A percentile compares a stretch with the other conserved stretches of the same genome.
phyloP scores from a whole-genome alignment of 169 alveolate species.

The Babesia bigemina region DNA sequence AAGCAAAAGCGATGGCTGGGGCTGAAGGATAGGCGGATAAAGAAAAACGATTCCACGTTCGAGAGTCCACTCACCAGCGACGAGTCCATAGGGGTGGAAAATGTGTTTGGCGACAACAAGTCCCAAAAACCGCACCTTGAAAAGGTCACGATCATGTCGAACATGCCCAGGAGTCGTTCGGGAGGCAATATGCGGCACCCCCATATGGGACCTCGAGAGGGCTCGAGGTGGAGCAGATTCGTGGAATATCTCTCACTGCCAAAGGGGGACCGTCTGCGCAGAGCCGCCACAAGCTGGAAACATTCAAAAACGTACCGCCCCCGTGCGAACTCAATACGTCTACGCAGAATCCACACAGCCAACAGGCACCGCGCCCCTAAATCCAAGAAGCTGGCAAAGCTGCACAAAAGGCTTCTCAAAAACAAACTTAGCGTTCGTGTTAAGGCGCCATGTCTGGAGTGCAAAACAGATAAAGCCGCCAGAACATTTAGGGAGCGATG shows the following conservation, averaged over 20 bases:
- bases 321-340: constrained; percentile 14
- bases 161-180: constrained; percentile 25
- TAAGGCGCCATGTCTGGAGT: constrained; percentile 33
- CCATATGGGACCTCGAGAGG: not conserved
- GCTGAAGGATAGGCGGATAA: not conserved
- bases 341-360: constrained; percentile 6
- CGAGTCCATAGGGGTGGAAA: constrained; percentile 28
- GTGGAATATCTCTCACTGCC: not conserved
- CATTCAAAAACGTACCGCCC: constrained; percentile 11
- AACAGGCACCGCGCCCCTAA: not conserved
- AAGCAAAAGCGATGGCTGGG: constrained; percentile 5
- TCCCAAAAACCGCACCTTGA: constrained; percentile 38
- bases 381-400: not conserved
- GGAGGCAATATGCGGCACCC: not conserved
- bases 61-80: not conserved
- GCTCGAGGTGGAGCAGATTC: constrained; percentile 27
- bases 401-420: constrained; percentile 7
- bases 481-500: constrained; percentile 19
- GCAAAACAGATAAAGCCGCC: not conserved
- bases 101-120: constrained; percentile 18
- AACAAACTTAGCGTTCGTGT: constrained; percentile 2
- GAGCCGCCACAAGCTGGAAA: constrained; percentile 8
- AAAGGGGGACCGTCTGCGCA: constrained; percentile 5
- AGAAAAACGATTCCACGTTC: not conserved
- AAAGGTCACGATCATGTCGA: constrained; percentile 37